Percentiles rank a stretch among this genome's conserved stretches.
Evolutionary conservation across 2,329 filamentous ascomycete genomes (phyloP).

Genomic region (Westerdykella aurantiaca): DNA sequence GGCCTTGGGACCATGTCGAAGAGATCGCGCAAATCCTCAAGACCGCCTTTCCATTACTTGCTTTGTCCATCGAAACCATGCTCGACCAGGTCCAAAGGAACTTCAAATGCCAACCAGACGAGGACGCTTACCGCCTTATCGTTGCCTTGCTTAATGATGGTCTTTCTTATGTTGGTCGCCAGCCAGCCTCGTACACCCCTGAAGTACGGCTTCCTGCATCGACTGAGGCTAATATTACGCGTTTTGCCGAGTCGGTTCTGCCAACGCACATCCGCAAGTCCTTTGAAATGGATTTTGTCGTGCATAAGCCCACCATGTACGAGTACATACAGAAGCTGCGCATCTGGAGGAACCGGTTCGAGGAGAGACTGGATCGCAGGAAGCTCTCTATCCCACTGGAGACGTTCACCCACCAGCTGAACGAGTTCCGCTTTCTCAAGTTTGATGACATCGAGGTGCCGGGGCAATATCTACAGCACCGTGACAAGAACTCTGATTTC

Average conservation of each 20-base stretch:
- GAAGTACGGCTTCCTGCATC: conserved; percentile 84
- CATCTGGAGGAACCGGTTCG: conserved; percentile 94
- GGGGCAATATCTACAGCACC: conserved; percentile 92
- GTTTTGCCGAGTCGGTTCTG: conserved; percentile 93
- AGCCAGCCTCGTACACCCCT: conserved; percentile 78
- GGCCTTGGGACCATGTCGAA: conserved; percentile 93
- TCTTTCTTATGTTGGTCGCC: conserved; percentile 82
- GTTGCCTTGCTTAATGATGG: conserved; percentile 97
- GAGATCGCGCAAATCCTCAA: conserved; percentile 94
- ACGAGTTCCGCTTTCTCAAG: conserved; percentile 95
- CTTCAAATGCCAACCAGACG: conserved; percentile 97
- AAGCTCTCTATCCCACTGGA: conserved; percentile 70
- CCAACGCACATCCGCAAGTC: conserved; percentile 91
- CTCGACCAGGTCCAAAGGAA: conserved; percentile 98
- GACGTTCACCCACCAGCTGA: conserved; percentile 80
- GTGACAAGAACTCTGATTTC: conserved; percentile 99
- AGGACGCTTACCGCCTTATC: conserved; percentile 94
- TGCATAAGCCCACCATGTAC: conserved; percentile 92
- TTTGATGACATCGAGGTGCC: conserved; percentile 98
- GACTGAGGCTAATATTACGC: conserved; percentile 92
- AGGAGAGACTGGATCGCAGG: conserved; percentile 90
- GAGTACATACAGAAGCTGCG: conserved; percentile 97
- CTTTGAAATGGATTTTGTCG: conserved; percentile 96
- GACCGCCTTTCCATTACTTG: conserved; percentile 91
- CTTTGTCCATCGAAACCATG: conserved; percentile 98